phyloP scores from a whole-genome alignment of 768 basidiomycete species.

The Suillus weaverae region DNA sequence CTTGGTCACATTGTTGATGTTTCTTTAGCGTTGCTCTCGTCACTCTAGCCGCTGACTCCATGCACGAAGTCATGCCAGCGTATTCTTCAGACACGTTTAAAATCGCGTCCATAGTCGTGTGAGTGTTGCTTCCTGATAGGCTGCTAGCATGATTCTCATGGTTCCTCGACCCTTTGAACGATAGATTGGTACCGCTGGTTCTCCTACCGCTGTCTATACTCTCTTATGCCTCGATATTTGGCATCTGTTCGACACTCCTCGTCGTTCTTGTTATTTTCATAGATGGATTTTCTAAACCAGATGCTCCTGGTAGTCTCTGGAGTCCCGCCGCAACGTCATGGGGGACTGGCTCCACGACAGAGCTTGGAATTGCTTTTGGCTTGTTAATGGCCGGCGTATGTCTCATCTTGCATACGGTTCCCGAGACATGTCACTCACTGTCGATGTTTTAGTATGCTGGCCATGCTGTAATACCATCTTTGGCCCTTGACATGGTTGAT shows the following conservation, averaged over 20 bases:
- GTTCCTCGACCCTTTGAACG: not conserved
- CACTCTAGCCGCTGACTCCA: constrained; percentile 84
- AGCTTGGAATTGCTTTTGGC: constrained; percentile 81
- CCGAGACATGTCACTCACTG: not conserved
- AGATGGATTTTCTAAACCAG: constrained; percentile 74
- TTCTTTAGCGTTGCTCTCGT: constrained; percentile 76
- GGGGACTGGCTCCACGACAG: constrained; percentile 48
- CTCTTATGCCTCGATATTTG: constrained; percentile 86
- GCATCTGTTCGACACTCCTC: constrained; percentile 75
- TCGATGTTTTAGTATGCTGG: constrained; percentile 69
- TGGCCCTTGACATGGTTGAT: constrained; percentile 87
- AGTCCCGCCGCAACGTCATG: constrained; percentile 68
- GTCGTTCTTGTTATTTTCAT: constrained; percentile 76
- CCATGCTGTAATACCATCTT: constrained; percentile 87
- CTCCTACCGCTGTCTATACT: constrained; percentile 85
- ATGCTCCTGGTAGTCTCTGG: constrained; percentile 81
- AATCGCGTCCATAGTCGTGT: constrained; percentile 71
- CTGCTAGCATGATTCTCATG: not conserved
- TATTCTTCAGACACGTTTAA: constrained; percentile 77
- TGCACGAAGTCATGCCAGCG: constrained; percentile 69
- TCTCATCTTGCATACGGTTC: constrained; percentile 6
- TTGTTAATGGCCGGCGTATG: constrained; percentile 89
- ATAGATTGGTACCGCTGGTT: constrained; percentile 73
- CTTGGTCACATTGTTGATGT: not conserved
- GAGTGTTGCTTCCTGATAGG: constrained; percentile 21